Evolutionary conservation across 371 early-diverging fungal genomes (phyloP), one percentile per base, ranked within the genome.

Genomic region (Dichotomocladium elegans): DNA sequence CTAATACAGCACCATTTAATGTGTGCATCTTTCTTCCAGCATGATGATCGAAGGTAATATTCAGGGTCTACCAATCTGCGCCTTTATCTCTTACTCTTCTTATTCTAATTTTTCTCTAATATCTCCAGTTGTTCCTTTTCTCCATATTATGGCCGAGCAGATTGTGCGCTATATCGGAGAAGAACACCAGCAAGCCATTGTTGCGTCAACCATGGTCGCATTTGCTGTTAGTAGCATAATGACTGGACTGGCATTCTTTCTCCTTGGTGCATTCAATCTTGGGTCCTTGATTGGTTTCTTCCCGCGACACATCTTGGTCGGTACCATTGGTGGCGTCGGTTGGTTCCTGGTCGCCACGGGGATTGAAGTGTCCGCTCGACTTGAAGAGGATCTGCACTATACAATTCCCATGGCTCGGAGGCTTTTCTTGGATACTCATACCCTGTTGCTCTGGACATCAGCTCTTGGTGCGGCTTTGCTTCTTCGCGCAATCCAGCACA

Each of bases 271-370:
- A 37, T 86, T 94, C 51, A 85, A 86, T 53, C 72, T 91, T 29
- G 93, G 92, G 4, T 80, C 84, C 3, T 55, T 93, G 40, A 87
- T 93, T 17, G 91, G 86, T 29, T 96, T 95, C 72, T 98, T 98
- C 64, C 98, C 98, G 5, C 79, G 98, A 3, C 96, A 95, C 53
- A 94, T 97, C 41, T 77, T 97, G 6, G 92, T 97, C 12, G 98
- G 96, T 12, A 93, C 93, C 57, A 97, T 97, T 47, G 98, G 91
- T 64, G 95, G 95, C 29, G 93, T 94, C 4, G 96, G 97, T 26
- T 90, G 92, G 80, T 98, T 98, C 69, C 66, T 98, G 60, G 57
- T 96, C 14, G 80, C 87, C 46, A 98, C 98, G 0, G 98, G 88
- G 27, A 70, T 98, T 27, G 96, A 96, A 67, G 89, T 96, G 7